A percentile compares a stretch with the other conserved stretches of the same genome.
These are phyloP conservation scores for Lathyrus aphaca DNA, from an alignment of 306 rosid genomes.

Conservation along the genomic window DNA sequence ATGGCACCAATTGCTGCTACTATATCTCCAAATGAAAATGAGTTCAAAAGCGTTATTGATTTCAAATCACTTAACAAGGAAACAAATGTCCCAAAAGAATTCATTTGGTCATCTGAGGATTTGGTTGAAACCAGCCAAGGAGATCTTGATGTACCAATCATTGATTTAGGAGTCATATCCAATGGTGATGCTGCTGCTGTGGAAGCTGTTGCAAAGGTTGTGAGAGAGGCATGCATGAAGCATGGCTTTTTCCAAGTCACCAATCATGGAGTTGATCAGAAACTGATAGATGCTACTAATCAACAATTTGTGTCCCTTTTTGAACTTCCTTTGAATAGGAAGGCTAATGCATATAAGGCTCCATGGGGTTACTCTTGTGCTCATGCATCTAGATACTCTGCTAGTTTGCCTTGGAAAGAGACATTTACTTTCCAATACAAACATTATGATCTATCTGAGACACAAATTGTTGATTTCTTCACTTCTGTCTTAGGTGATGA, in stretches of 20 bases:
- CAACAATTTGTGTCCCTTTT: conserved; percentile 48
- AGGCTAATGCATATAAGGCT: conserved; percentile 37
- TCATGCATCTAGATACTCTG: conserved; percentile 55
- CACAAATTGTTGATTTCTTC: conserved; percentile 48
- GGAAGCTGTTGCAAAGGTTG: conserved; percentile 45
- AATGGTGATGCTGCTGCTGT: conserved; percentile 45
- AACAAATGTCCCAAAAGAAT: conserved; percentile 48
- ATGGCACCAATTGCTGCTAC: conserved; percentile 41
- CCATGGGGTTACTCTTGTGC: conserved; percentile 62
- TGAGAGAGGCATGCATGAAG: conserved; percentile 54
- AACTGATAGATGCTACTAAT: conserved; percentile 51
- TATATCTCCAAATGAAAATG: conserved; percentile 36
- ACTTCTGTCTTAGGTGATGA: conserved; percentile 49
- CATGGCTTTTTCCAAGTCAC: conserved; percentile 74
- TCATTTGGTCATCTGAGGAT: conserved; percentile 56
- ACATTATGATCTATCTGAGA: background rate
- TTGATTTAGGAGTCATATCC: conserved; percentile 47
- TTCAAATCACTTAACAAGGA: conserved; percentile 37
- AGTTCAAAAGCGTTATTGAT: conserved; percentile 31
- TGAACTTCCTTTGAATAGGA: conserved; percentile 51
- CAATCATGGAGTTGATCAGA: conserved; percentile 59
- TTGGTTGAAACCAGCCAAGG: conserved; percentile 27
- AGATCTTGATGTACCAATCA: conserved; percentile 58
- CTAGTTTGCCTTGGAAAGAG: conserved; percentile 77
- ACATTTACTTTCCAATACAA: conserved; percentile 44